phyloP scores from a whole-genome alignment of 495 filamentous ascomycete genomes.

The Endocarpon pusillum region DNA sequence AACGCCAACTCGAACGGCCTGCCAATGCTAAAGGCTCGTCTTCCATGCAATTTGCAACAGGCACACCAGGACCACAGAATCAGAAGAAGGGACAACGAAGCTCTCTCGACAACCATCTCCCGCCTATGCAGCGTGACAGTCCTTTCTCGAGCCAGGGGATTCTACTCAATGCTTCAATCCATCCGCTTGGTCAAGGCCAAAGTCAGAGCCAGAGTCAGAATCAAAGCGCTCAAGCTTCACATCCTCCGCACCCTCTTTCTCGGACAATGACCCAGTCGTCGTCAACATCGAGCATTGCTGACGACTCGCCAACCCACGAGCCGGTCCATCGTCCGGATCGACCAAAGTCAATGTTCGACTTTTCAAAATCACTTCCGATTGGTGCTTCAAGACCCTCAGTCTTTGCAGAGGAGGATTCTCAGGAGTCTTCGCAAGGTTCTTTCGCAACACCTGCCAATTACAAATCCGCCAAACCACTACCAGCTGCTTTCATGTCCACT shows the following conservation, averaged over 20 bases:
- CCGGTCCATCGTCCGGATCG: conserved; percentile 35
- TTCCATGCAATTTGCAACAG: too few species aligned
- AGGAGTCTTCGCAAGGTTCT: conserved; percentile 27
- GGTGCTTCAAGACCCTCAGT: conserved; percentile 38
- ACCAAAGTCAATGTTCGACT: conserved; percentile 39
- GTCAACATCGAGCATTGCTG: conserved; percentile 55
- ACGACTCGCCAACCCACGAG: conserved; percentile 58
- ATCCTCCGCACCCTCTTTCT: conserved; percentile 68
- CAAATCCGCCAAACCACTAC: conserved; percentile 64
- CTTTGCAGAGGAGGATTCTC: conserved; percentile 26
- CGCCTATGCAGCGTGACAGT: conserved; percentile 41
- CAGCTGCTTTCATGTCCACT: conserved; percentile 83
- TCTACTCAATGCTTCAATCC: conserved; percentile 37
- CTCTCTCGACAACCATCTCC: conserved; percentile 56
- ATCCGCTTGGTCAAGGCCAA: conserved; percentile 28
- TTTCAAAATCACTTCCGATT: conserved; percentile 66
- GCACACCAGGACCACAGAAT: too few species aligned
- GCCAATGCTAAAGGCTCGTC: too few species aligned
- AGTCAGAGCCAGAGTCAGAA: conserved; percentile 8
- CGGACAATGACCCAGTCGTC: conserved; percentile 71
- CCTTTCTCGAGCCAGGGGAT: conserved; percentile 35
- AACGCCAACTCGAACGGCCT: conserved; percentile 48
- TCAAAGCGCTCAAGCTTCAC: conserved; percentile 13
- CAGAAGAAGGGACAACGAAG: conserved; percentile 44
- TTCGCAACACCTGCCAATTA: conserved; percentile 74